A percentile compares a stretch with the other conserved stretches of the same genome.
Evolutionary conservation across 2,329 filamentous ascomycete genomes (phyloP).

Genomic region (Alternaria triticina): DNA sequence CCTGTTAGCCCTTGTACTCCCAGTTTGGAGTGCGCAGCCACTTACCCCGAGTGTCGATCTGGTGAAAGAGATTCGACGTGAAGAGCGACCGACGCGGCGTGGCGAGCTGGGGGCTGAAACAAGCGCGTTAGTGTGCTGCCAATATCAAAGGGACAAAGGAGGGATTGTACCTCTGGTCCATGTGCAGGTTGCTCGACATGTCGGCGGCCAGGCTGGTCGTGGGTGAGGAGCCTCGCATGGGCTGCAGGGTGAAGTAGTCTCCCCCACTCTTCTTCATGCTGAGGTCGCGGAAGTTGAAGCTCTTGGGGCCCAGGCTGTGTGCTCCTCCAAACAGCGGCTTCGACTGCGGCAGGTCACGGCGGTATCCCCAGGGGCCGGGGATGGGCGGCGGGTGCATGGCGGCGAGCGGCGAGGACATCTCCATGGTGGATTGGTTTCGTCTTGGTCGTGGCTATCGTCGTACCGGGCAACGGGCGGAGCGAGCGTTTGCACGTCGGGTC

Average conservation of each 20-base stretch:
- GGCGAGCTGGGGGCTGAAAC: constrained; percentile 75
- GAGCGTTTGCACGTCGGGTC: constrained; percentile 28
- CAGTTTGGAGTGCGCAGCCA: constrained; percentile 16
- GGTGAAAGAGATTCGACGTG: constrained; percentile 71
- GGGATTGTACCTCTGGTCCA: constrained; percentile 80
- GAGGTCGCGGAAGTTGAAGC: constrained; percentile 77
- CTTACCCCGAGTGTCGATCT: constrained; percentile 67
- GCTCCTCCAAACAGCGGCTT: constrained; percentile 60
- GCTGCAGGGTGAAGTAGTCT: constrained; percentile 85
- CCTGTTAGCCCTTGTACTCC: constrained; percentile 36
- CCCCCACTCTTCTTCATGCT: constrained; percentile 71
- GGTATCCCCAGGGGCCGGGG: constrained; percentile 68
- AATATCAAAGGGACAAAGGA: constrained; percentile 31
- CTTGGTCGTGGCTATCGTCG: constrained; percentile 52
- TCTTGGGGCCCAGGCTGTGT: constrained; percentile 65
- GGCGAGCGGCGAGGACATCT: constrained; percentile 91
- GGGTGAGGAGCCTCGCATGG: constrained; percentile 83
- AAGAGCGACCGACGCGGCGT: constrained; percentile 87
- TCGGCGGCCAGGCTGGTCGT: constrained; percentile 90
- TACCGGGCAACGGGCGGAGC: constrained; percentile 53
- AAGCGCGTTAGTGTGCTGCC: constrained; percentile 47
- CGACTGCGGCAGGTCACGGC: constrained; percentile 61
- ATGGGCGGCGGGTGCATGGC: constrained; percentile 81
- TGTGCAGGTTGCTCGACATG: constrained; percentile 94
- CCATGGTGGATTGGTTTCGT: constrained; percentile 67